phyloP scores from a whole-genome alignment of 1,284 basidiomycete genomes.

The Mixia osmundae region DNA sequence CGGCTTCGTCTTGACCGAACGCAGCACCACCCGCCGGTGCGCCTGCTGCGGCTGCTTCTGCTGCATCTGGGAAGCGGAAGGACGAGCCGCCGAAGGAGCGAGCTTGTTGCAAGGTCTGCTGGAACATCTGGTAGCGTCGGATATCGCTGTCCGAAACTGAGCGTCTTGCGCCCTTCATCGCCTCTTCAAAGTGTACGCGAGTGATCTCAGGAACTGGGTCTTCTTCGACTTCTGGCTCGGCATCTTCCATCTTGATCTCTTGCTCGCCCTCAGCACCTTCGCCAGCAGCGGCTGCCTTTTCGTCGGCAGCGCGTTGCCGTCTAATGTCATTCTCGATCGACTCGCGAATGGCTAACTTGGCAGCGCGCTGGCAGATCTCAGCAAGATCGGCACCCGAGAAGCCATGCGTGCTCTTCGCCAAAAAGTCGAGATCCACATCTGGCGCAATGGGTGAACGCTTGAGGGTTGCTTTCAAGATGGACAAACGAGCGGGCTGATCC shows the following conservation, averaged over 20 bases:
- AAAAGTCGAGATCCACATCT: constrained; percentile 66
- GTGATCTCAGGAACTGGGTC: constrained; percentile 96
- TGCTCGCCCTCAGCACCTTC: constrained; percentile 11
- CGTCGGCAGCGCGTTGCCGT: constrained; percentile 58
- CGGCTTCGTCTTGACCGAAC: background rate
- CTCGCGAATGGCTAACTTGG: constrained; percentile 86
- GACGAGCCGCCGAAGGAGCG: constrained; percentile 46
- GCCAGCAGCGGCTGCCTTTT: constrained; percentile 37
- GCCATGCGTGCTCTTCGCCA: constrained; percentile 84
- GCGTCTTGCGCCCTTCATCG: constrained; percentile 49
- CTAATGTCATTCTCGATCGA: constrained; percentile 85
- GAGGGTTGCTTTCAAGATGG: constrained; percentile 72
- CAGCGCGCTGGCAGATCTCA: constrained; percentile 93
- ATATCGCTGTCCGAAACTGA: constrained; percentile 46
- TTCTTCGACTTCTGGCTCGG: constrained; percentile 42
- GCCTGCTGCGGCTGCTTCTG: background rate
- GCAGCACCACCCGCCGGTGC: background rate
- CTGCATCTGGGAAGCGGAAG: constrained; percentile 84
- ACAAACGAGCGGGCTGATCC: constrained; percentile 71
- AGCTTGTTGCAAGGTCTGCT: constrained; percentile 36
- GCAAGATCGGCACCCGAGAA: constrained; percentile 99
- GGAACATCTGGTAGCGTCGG: constrained; percentile 51
- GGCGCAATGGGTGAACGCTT: constrained; percentile 75
- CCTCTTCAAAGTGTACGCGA: constrained; percentile 87
- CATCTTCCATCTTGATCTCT: constrained; percentile 36